Evolutionary conservation across 352 stramenopile species (phyloP).

Genomic region (Phytophthora boehmeriae): DNA sequence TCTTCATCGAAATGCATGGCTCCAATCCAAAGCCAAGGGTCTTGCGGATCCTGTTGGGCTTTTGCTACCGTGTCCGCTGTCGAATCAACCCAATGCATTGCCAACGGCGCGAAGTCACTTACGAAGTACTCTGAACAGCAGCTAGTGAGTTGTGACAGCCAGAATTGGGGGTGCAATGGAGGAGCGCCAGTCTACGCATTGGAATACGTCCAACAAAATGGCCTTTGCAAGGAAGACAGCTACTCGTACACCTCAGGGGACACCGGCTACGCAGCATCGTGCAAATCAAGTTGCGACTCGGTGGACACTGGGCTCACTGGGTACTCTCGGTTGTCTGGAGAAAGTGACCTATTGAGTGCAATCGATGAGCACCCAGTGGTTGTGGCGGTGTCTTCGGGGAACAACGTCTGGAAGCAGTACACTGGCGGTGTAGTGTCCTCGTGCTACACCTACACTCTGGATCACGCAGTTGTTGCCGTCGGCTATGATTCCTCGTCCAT

Average conservation of each 20-base stretch:
- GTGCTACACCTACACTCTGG: constrained; percentile 85
- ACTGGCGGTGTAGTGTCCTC: constrained; percentile 88
- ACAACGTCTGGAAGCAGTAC: constrained; percentile 98
- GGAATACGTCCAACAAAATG: constrained; percentile 90
- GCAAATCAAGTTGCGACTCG: constrained; percentile 31
- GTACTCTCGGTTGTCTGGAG: constrained; percentile 66
- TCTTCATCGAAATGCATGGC: constrained; percentile 47
- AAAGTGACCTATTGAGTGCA: constrained; percentile 33
- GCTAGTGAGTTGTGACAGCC: constrained; percentile 89
- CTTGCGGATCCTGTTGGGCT: constrained; percentile 97
- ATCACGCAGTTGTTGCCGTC: constrained; percentile 97
- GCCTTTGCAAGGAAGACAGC: constrained; percentile 60
- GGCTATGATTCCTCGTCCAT: constrained; percentile 92
- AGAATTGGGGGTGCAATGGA: constrained; percentile 91
- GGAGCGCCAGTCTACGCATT: constrained; percentile 91
- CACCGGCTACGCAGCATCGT: constrained; percentile 27
- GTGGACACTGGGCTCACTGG: constrained; percentile 43
- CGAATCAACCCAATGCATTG: constrained; percentile 92
- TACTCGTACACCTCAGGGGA: constrained; percentile 42
- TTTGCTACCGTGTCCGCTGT: constrained; percentile 94
- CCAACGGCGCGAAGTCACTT: constrained; percentile 59
- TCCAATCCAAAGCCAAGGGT: constrained; percentile 94
- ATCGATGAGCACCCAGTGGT: constrained; percentile 88
- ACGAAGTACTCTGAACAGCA: constrained; percentile 94
- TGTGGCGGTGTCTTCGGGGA: constrained; percentile 94